Evolutionary conservation across 345 rosid genomes (phyloP).

Genomic region (Eucalyptus pauciflora): DNA sequence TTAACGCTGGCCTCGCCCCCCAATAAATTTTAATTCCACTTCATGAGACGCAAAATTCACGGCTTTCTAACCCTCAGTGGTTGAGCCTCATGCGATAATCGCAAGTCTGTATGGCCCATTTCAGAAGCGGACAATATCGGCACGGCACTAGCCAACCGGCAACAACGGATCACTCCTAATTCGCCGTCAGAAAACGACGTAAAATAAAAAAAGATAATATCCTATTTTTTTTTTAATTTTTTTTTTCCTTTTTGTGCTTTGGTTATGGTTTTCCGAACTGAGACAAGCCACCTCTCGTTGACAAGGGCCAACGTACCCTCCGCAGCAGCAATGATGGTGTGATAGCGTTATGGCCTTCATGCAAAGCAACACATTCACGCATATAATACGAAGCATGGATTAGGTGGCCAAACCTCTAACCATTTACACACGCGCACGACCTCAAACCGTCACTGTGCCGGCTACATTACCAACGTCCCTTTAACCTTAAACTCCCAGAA

Average conservation of each 20-base stretch:
- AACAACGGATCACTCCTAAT: background rate
- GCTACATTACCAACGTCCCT: background rate
- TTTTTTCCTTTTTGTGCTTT: background rate
- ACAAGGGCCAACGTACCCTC: background rate
- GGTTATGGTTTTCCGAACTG: background rate
- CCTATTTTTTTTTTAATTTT: background rate
- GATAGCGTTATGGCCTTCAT: background rate
- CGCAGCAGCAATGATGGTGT: background rate
- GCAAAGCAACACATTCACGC: background rate
- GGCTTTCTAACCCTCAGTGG: background rate
- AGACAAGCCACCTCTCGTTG: background rate
- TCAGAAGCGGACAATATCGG: rapidly evolving
- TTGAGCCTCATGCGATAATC: background rate
- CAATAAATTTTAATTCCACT: background rate
- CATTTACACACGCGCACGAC: background rate
- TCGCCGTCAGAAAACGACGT: background rate
- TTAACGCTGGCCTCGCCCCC: background rate
- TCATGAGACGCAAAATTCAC: background rate
- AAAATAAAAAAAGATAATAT: background rate
- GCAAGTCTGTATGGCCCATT: background rate
- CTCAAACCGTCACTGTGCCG: background rate
- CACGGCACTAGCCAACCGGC: rapidly evolving
- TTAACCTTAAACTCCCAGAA: background rate
- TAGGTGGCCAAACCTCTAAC: background rate
- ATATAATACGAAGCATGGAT: background rate